phyloP scores from a whole-genome alignment of 495 filamentous ascomycete genomes.

The Monascus purpureus region DNA sequence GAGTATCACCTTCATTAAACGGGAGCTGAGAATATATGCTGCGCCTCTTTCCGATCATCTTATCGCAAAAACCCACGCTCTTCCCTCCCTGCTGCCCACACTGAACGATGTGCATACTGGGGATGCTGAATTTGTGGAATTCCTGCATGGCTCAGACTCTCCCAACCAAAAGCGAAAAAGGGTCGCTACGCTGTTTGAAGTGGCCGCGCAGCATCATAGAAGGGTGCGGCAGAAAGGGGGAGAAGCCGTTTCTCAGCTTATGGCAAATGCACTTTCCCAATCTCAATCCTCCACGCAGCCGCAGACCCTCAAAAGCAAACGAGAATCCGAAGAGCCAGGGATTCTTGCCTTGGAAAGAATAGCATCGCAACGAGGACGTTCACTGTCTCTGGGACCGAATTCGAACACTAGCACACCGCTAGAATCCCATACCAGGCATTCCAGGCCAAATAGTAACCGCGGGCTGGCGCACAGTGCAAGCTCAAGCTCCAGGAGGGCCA shows the following conservation, averaged over 20 bases:
- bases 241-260: constrained; percentile 40
- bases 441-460: constrained; percentile 12
- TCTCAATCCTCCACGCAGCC: constrained; percentile 21
- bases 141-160: constrained; percentile 27
- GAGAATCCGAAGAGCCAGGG: constrained; percentile 25
- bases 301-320: constrained; percentile 22
- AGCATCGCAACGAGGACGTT: constrained; percentile 19
- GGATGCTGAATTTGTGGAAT: constrained; percentile 18
- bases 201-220: constrained; percentile 41
- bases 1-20: background rate
- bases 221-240: constrained; percentile 41
- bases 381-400: constrained; percentile 24
- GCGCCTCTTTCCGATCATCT: constrained; percentile 21
- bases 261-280: constrained; percentile 24
- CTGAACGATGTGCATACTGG: constrained; percentile 4
- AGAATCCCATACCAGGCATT: constrained; percentile 6
- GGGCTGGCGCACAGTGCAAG: constrained; percentile 5
- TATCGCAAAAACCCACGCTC: constrained; percentile 19
- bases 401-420: constrained; percentile 12
- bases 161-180: constrained; percentile 41
- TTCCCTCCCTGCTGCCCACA: constrained; percentile 20
- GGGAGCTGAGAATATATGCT: constrained; percentile 29
- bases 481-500: constrained; percentile 7
- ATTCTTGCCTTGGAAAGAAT: constrained; percentile 21
- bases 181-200: constrained; percentile 42